These are phyloP conservation scores for Umbelopsis sp. DNA, from an alignment of 371 early-diverging fungal species.

Conservation along the genomic window DNA sequence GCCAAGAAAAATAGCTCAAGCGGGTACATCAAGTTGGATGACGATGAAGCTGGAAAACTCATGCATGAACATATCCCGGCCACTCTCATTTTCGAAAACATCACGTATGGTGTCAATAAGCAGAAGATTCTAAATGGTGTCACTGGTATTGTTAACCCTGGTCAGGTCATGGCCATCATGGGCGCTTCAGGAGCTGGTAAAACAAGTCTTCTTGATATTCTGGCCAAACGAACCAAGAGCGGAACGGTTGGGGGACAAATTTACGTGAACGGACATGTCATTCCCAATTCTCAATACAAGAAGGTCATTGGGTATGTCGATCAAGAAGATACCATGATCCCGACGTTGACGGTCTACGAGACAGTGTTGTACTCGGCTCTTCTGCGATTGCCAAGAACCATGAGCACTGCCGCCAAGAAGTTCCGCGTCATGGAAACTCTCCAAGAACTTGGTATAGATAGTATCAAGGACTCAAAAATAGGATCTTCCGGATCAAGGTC, in stretches of 20 bases:
- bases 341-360: conserved; percentile 84
- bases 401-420: conserved; percentile 59
- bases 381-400: conserved; percentile 75
- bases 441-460: conserved; percentile 75
- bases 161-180: conserved; percentile 85
- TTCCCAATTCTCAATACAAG: conserved; percentile 59
- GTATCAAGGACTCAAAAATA: conserved; percentile 78
- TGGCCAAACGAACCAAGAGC: conserved; percentile 69
- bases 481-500: conserved; percentile 80
- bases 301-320: conserved; percentile 79
- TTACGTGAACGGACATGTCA: conserved; percentile 66
- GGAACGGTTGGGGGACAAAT: conserved; percentile 66
- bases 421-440: conserved; percentile 76
- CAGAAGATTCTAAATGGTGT: conserved; percentile 65
- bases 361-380: conserved; percentile 79
- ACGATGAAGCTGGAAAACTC: conserved; percentile 69
- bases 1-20: conserved; percentile 44
- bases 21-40: conserved; percentile 47
- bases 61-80: conserved; percentile 77
- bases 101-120: conserved; percentile 62
- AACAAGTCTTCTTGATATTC: conserved; percentile 73
- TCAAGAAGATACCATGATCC: conserved; percentile 86
- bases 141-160: conserved; percentile 76
- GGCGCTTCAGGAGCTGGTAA: conserved; percentile 79
- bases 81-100: conserved; percentile 66